Evolutionary conservation across 306 rosid species (phyloP), one percentile per base, ranked within the genome.

Genomic region (Fragaria ananassa): DNA sequence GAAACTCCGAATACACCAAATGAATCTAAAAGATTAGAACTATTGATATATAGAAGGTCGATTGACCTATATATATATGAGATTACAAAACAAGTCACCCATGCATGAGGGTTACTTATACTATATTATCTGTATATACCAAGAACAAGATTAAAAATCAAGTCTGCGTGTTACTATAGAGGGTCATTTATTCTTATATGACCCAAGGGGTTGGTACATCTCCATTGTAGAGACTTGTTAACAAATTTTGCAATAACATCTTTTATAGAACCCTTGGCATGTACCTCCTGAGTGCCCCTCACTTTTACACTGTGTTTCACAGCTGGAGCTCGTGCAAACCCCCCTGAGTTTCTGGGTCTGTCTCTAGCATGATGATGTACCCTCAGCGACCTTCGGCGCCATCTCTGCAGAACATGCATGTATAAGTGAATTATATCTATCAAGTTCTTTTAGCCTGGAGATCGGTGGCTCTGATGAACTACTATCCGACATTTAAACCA

Each of bases 241-340:
- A 71, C 75, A 71, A 18, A 31, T 11, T 18, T 71, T 71, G 62
- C 75, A 71, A 1, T 10, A 19, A 50, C 75, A 50, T 71, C 29
- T 71, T 7, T 19, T 19, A 45, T 29, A 3, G 19, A 71, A 50
- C 19, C 63, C 75, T 31, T 15, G 8, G 23, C 63, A 71, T 31
- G 35, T 35, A 45, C 75, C 75, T 51, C 63, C 49, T 31, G 35
- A 1, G n/a, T n/a, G 46, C 6, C 64, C 47, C n/a, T 71, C 64
- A 10, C 3, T 12, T 34, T 34, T 71, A 61, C 75, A 71, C n/a
- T 0, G 11, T 5, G 31, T 1, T 19, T 19, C 64, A 53, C 75
- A 71, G 15, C 19, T 35, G 34, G 63, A 34, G 45, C 75, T 37
- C 23, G 51, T 4, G 74, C 74, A 71, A 11, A 51, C 5, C 35